phyloP scores from a whole-genome alignment of 2,329 filamentous ascomycete genomes.

The Talaromyces atroroseus region DNA sequence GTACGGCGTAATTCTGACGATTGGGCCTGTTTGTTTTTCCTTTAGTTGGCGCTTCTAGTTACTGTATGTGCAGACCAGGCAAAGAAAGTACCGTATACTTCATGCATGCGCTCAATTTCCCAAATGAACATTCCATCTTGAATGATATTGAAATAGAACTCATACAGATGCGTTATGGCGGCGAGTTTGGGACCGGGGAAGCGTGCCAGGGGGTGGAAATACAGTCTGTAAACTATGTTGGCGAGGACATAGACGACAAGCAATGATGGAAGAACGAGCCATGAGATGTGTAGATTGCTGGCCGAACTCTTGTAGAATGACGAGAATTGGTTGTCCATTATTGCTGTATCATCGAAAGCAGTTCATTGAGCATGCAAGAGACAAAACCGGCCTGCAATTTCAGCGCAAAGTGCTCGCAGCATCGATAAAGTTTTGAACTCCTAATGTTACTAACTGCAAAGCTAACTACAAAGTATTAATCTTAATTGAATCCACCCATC shows the following conservation, averaged over 20 bases:
- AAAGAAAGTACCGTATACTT: constrained; percentile 24
- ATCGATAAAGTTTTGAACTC: too few species aligned
- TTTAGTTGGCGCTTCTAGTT: background rate
- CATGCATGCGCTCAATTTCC: constrained; percentile 31
- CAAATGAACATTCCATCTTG: constrained; percentile 28
- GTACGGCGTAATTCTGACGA: constrained; percentile 29
- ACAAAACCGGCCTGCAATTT: too few species aligned
- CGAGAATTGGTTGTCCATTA: background rate
- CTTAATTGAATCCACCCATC: too few species aligned
- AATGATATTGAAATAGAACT: constrained; percentile 33
- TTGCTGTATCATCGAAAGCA: background rate
- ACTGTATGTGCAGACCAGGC: background rate
- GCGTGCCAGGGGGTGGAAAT: constrained; percentile 27
- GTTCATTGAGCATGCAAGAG: background rate
- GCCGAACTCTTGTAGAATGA: too few species aligned
- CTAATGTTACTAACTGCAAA: too few species aligned
- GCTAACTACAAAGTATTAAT: too few species aligned
- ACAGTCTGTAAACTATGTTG: constrained; percentile 24
- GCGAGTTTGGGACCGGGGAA: constrained; percentile 30
- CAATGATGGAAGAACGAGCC: background rate
- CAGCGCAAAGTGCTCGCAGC: too few species aligned
- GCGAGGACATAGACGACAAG: background rate
- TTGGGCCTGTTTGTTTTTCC: constrained; percentile 21
- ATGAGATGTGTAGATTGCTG: background rate
- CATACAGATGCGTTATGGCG: constrained; percentile 27